Evolutionary conservation across 1,284 basidiomycete species (phyloP).

Genomic region (Psilocybe mexicana): DNA sequence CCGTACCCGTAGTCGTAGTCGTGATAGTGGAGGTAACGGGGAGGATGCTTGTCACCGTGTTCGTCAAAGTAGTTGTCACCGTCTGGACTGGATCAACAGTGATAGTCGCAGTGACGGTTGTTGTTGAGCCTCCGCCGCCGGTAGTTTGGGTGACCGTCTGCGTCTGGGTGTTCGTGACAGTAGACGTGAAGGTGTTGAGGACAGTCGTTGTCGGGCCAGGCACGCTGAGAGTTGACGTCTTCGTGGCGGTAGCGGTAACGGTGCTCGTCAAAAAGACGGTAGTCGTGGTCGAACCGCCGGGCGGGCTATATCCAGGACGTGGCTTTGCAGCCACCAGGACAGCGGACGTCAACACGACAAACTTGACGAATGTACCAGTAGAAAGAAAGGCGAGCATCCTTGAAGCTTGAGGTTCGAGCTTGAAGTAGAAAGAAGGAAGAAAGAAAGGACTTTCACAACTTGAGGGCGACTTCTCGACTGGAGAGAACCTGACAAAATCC

Average conservation of each 20-base stretch:
- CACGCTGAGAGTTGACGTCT: conserved; percentile 10
- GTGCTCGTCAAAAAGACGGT: neutral
- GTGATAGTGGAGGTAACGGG: conserved; percentile 18
- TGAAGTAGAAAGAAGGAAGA: neutral
- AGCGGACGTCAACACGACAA: conserved; percentile 23
- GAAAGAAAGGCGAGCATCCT: conserved; percentile 30
- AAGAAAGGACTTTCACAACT: conserved; percentile 9
- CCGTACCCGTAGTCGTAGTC: conserved; percentile 2
- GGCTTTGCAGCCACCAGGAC: conserved; percentile 27
- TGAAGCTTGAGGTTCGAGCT: too few species aligned
- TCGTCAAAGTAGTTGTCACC: neutral
- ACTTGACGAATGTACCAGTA: neutral
- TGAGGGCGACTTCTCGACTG: conserved; percentile 20
- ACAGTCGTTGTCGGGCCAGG: conserved; percentile 2
- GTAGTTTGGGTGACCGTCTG: conserved; percentile 5
- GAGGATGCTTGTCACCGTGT: neutral
- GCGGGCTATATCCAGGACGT: conserved; percentile 3
- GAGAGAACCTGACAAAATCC: conserved; percentile 9
- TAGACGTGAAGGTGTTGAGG: neutral
- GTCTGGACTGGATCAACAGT: neutral
- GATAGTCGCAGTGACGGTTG: conserved; percentile 20
- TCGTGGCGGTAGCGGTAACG: neutral
- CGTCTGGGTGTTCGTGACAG: conserved; percentile 16
- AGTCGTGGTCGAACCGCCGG: neutral
- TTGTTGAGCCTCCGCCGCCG: neutral